These are phyloP conservation scores for Fusarium concolor DNA, from an alignment of 2,329 filamentous ascomycete species.

Conservation along the genomic window DNA sequence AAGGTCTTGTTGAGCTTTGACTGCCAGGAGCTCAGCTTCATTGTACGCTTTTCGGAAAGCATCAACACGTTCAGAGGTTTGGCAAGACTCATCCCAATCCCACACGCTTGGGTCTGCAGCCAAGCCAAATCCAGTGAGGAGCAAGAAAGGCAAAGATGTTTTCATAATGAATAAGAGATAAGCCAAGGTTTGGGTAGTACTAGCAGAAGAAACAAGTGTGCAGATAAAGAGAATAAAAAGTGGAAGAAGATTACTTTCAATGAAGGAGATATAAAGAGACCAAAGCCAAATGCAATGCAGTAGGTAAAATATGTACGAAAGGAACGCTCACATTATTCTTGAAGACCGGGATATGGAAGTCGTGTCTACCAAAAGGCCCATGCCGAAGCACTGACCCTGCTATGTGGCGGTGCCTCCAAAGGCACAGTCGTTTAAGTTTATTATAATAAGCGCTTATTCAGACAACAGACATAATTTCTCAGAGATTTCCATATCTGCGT, in stretches of 20 bases:
- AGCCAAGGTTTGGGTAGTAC: background rate
- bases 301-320: background rate
- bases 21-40: background rate
- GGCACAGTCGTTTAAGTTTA: no score
- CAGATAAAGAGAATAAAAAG: background rate
- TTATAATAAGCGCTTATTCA: no score
- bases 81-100: conserved; percentile 10
- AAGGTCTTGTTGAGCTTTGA: conserved; percentile 3
- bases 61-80: background rate
- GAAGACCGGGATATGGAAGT: fast-evolving
- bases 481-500: no score
- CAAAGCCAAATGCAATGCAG: background rate
- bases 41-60: background rate
- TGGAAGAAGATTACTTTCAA: background rate
- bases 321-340: background rate
- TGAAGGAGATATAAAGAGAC: background rate
- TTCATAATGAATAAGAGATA: background rate
- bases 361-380: background rate
- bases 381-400: background rate
- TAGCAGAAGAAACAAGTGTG: background rate
- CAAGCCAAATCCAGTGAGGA: background rate
- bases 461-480: no score
- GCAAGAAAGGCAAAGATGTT: background rate
- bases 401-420: no score
- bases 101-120: background rate